These are phyloP conservation scores for Claviceps quebecensis DNA, from an alignment of 2,329 filamentous ascomycete genomes.

Conservation along the genomic window DNA sequence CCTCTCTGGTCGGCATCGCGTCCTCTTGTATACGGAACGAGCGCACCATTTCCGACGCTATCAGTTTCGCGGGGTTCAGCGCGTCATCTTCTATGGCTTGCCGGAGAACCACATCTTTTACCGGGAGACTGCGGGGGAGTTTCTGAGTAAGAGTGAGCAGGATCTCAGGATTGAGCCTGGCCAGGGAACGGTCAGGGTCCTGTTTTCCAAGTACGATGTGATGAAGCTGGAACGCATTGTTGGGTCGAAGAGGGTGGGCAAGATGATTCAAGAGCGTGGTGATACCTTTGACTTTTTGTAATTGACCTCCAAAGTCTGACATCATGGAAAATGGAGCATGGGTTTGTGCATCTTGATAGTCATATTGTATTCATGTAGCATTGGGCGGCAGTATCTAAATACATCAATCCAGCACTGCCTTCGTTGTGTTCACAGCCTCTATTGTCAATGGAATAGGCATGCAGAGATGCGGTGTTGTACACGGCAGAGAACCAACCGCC, in stretches of 20 bases:
- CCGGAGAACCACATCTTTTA: conserved; percentile 83
- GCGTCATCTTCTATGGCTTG: conserved; percentile 77
- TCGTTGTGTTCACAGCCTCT: background rate
- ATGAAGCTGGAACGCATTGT: conserved; percentile 81
- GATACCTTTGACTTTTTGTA: conserved; percentile 94
- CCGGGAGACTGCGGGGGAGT: conserved; percentile 58
- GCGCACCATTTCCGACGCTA: conserved; percentile 97
- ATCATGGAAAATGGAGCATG: background rate
- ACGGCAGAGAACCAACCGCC: background rate
- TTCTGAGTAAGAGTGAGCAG: conserved; percentile 45
- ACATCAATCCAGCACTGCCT: background rate
- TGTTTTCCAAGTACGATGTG: conserved; percentile 84
- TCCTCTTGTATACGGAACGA: conserved; percentile 84
- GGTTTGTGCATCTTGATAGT: background rate
- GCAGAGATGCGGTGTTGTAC: background rate
- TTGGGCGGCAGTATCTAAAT: background rate
- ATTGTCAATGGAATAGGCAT: background rate
- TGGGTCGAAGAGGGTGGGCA: conserved; percentile 64
- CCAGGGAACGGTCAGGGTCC: conserved; percentile 42
- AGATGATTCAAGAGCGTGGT: conserved; percentile 69
- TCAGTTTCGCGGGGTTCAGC: conserved; percentile 63
- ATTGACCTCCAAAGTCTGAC: background rate
- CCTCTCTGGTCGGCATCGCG: conserved; percentile 62
- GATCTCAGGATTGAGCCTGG: conserved; percentile 40
- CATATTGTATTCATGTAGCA: background rate